A percentile compares a stretch with the other conserved stretches of the same genome.
phyloP scores from a whole-genome alignment of 1,139 yeast genomes.

The Zygotorulaspora mrakii region DNA sequence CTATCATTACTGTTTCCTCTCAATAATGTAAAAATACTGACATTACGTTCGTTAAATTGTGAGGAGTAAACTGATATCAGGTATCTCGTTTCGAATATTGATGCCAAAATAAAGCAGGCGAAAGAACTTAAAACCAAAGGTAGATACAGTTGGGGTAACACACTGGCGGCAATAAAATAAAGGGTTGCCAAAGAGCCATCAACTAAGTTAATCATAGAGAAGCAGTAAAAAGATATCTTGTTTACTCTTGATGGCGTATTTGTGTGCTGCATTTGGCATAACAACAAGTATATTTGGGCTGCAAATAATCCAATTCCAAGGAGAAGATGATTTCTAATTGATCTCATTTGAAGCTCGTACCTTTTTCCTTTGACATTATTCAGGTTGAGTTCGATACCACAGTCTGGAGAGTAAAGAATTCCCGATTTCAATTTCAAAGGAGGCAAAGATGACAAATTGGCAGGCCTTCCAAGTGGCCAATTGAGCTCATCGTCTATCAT shows the following conservation, averaged over 20 bases:
- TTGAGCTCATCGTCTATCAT: slow-evolving; percentile 67
- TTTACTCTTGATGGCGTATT: slow-evolving; percentile 78
- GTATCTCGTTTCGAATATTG: slow-evolving; percentile 74
- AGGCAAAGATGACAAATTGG: slow-evolving; percentile 51
- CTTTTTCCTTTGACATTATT: slow-evolving; percentile 54
- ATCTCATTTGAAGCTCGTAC: slow-evolving; percentile 46
- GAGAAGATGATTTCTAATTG: slow-evolving; percentile 46
- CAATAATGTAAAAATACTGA: slow-evolving; percentile 27
- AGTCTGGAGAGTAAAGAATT: slow-evolving; percentile 80
- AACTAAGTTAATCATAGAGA: slow-evolving; percentile 51
- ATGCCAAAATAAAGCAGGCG: slow-evolving; percentile 63
- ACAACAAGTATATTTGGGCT: slow-evolving; percentile 47
- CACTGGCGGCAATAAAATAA: slow-evolving; percentile 56
- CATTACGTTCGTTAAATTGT: slow-evolving; percentile 60
- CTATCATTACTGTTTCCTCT: slow-evolving; percentile 25
- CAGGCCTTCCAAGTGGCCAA: slow-evolving; percentile 74
- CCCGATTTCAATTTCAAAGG: slow-evolving; percentile 51
- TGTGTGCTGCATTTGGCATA: slow-evolving; percentile 65
- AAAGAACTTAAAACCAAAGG: slow-evolving; percentile 70
- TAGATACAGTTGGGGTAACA: slow-evolving; percentile 55
- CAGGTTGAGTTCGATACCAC: slow-evolving; percentile 57
- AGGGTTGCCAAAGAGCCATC: slow-evolving; percentile 69
- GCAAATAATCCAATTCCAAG: slow-evolving; percentile 48
- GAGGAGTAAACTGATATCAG: slow-evolving; percentile 64
- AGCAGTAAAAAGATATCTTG: slow-evolving; percentile 61